Conservation (phyloP, 2,329 filamentous ascomycete genomes). For the Fusarium brevicatenulatum region DNA sequence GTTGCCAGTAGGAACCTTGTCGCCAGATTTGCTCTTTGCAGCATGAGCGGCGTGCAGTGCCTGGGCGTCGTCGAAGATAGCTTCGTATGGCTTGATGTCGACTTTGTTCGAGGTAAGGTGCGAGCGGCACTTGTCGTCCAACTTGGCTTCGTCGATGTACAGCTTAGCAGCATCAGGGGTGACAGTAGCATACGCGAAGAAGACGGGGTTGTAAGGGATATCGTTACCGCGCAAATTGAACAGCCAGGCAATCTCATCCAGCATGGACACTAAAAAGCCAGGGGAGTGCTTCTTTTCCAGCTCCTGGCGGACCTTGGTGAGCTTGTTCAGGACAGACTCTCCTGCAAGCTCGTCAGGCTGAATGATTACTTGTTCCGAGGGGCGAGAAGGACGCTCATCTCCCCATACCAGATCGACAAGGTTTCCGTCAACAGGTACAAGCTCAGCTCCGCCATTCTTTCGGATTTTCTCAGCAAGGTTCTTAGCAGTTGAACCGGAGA, state of each 20-base stretch:
- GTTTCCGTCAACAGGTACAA: conserved; percentile 82
- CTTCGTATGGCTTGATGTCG: conserved; percentile 80
- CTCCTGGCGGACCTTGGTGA: conserved; percentile 88
- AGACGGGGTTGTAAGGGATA: conserved; percentile 97
- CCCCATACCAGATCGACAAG: conserved; percentile 94
- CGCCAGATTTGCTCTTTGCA: conserved; percentile 49
- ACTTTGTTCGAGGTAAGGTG: conserved; percentile 79
- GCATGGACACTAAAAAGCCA: conserved; percentile 90
- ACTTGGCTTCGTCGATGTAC: conserved; percentile 84
- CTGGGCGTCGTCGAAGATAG: conserved; percentile 82
- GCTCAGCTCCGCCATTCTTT: conserved; percentile 81
- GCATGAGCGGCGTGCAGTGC: conserved; percentile 60
- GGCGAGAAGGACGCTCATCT: conserved; percentile 74
- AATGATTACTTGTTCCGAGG: conserved; percentile 79
- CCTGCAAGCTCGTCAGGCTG: conserved; percentile 80
- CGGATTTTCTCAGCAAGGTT: conserved; percentile 88
- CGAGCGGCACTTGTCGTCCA: conserved; percentile 72
- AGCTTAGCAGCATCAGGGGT: conserved; percentile 81
- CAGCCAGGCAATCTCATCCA: conserved; percentile 98
- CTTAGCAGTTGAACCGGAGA: conserved; percentile 71
- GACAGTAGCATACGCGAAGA: conserved; percentile 94
- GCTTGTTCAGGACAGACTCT: conserved; percentile 83
- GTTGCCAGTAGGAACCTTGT: conserved; percentile 60
- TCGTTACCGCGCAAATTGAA: conserved; percentile 96
- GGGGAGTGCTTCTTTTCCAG: conserved; percentile 88